These are phyloP conservation scores for Ophidiomyces ophidiicola DNA, from an alignment of 2,329 filamentous ascomycete genomes.

Conservation along the genomic window DNA sequence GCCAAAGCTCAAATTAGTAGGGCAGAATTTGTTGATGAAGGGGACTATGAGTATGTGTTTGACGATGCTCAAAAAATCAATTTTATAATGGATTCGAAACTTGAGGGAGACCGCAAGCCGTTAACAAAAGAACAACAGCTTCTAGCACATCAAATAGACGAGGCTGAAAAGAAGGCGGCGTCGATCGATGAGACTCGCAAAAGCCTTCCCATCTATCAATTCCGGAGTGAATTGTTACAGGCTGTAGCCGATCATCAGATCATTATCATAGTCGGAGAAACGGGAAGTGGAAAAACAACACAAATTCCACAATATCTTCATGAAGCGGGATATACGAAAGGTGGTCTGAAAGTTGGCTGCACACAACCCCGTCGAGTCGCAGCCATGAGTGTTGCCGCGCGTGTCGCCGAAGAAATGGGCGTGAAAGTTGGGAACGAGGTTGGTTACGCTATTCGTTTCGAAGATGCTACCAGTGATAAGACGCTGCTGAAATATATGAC, in stretches of 20 bases:
- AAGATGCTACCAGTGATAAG: conserved; percentile 82
- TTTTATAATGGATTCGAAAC: conserved; percentile 62
- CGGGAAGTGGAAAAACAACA: conserved; percentile 89
- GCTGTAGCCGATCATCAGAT: conserved; percentile 79
- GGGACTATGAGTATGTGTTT: conserved; percentile 84
- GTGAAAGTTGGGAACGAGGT: conserved; percentile 84
- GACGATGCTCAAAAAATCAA: conserved; percentile 81
- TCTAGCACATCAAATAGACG: conserved; percentile 69
- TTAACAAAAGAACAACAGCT: conserved; percentile 68
- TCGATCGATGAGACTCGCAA: conserved; percentile 87
- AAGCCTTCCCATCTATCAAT: conserved; percentile 78
- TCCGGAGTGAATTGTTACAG: conserved; percentile 71
- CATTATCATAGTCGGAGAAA: conserved; percentile 86
- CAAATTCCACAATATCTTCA: conserved; percentile 89
- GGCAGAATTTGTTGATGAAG: conserved; percentile 61
- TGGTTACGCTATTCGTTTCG: conserved; percentile 89
- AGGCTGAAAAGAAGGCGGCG: conserved; percentile 74
- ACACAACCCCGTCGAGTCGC: conserved; percentile 92
- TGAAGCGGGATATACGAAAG: conserved; percentile 78
- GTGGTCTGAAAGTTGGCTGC: conserved; percentile 73
- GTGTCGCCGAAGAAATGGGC: conserved; percentile 88
- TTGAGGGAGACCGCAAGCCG: conserved; percentile 58
- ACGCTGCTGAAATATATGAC: conserved; percentile 94
- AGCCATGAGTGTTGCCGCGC: conserved; percentile 92
- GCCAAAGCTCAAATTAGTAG: conserved; percentile 74